Base-by-base conservation (phyloP, 73 alveolate species). In the Symbiodinium natans region DNA sequence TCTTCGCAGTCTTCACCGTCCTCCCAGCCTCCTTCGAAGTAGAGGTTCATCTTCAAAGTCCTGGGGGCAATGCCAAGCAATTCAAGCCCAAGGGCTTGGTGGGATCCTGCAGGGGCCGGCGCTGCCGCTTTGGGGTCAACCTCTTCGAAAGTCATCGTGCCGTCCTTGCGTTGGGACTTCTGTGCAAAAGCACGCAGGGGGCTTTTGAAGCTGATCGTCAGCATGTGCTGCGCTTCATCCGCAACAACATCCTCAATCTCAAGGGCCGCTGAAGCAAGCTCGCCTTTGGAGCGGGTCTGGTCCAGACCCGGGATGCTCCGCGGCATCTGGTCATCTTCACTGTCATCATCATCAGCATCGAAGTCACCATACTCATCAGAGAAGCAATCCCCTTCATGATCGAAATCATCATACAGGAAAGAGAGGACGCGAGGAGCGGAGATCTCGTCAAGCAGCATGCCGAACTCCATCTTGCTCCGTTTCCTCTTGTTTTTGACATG, bases 401-500 rank as follows among this genome's bases (percentile, higher is more conserved):
- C n/a, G n/a, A n/a, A n/a, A n/a, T n/a, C n/a, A n/a, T n/a, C n/a
- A n/a, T n/a, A n/a, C n/a, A n/a, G n/a, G n/a, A n/a, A n/a, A n/a
- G n/a, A n/a, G n/a, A n/a, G n/a, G n/a, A n/a, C n/a, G n/a, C n/a
- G n/a, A n/a, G n/a, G n/a, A n/a, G n/a, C n/a, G 48, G 36, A 33
- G 19, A 33, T 15, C 3, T 2, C 17, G 13, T 82, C 89, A 27
- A 33, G 1, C n/a, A n/a, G n/a, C n/a, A n/a, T n/a, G n/a, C 82
- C 82, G n/a, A 63, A 63, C n/a, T 63, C 82, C 82, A 6, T 63
- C 56, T 82, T 63, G 13, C 36, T 39, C 1, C 63, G 89, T 34
- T 82, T 82, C 63, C 89, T 36, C 89, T 82, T 82, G 38, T 82
- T 82, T 31, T 82, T 82, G 39, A 82, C 89, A 17, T 82, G 89